Percentiles rank a stretch among this genome's conserved stretches.
These are phyloP conservation scores for Melocanna baccifera DNA, from an alignment of 176 grass and related monocot genomes.

Conservation along the genomic window DNA sequence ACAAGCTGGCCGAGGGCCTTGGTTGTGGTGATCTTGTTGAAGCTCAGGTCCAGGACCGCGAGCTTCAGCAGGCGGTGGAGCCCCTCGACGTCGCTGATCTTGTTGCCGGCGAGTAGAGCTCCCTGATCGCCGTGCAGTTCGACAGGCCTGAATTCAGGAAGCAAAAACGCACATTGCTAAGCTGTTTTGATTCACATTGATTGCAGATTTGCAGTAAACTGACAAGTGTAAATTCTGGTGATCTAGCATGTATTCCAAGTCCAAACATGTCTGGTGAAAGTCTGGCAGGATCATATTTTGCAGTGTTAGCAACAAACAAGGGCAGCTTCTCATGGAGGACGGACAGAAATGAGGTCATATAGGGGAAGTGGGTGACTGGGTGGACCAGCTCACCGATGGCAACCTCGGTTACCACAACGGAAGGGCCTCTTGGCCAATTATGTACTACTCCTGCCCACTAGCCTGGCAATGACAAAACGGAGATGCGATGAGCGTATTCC, in stretches of 20 bases:
- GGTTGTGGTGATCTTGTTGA: conserved; percentile 75
- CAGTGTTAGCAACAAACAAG: background rate
- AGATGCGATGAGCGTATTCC: background rate
- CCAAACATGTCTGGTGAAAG: background rate
- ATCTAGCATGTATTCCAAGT: background rate
- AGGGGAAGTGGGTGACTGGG: background rate
- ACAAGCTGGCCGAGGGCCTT: conserved; percentile 85
- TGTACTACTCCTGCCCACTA: background rate
- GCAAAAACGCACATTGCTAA: background rate
- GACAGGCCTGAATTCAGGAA: conserved; percentile 50
- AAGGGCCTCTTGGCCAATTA: background rate
- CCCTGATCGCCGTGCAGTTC: conserved; percentile 71
- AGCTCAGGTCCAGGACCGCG: conserved; percentile 73
- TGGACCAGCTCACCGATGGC: conserved; percentile 22
- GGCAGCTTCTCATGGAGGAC: background rate
- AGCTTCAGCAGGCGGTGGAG: conserved; percentile 88
- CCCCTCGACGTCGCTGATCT: conserved; percentile 87
- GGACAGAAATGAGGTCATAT: background rate
- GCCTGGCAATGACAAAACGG: background rate
- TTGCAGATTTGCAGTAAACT: background rate
- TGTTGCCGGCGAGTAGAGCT: conserved; percentile 92
- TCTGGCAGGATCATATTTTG: background rate
- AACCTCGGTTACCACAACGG: background rate
- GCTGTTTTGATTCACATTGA: background rate
- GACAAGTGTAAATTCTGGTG: background rate